phyloP scores from a whole-genome alignment of 2,329 filamentous ascomycete genomes.

The Arthrobotrys pseudoclavata region DNA sequence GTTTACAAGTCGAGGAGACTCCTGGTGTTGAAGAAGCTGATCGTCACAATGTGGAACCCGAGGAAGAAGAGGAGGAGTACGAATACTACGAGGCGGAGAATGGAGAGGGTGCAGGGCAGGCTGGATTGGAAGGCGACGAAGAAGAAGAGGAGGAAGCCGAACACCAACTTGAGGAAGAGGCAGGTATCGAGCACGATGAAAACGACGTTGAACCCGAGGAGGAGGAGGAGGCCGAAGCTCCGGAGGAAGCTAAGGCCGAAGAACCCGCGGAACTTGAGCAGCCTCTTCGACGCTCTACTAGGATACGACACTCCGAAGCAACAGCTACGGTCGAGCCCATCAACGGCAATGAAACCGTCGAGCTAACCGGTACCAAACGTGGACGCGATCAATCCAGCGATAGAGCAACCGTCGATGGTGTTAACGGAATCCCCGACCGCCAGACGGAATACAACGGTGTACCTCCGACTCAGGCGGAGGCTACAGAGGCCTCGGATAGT shows the following conservation, averaged over 20 bases:
- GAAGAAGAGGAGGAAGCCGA: conserved; percentile 32
- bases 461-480: neutral
- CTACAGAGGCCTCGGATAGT: conserved; percentile 26
- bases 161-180: neutral
- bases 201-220: neutral
- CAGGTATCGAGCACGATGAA: conserved; percentile 4
- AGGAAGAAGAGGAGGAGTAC: conserved; percentile 37
- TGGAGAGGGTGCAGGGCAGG: conserved; percentile 8
- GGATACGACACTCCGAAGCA: conserved; percentile 41
- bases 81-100: conserved; percentile 23
- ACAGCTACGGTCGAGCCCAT: conserved; percentile 1
- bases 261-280: conserved; percentile 19
- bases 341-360: conserved; percentile 37
- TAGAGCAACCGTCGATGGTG: conserved; percentile 39
- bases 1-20: conserved; percentile 50
- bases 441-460: conserved; percentile 36
- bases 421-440: conserved; percentile 35
- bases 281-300: conserved; percentile 45
- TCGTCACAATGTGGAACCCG: conserved; percentile 7
- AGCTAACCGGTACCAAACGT: conserved; percentile 45
- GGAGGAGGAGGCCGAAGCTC: neutral
- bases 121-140: neutral
- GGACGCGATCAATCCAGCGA: conserved; percentile 50
- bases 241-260: neutral
- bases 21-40: conserved; percentile 26